A percentile compares a stretch with the other conserved stretches of the same genome.
Conservation (phyloP, 176 grass and related monocot species). For the Oryza australiensis region DNA sequence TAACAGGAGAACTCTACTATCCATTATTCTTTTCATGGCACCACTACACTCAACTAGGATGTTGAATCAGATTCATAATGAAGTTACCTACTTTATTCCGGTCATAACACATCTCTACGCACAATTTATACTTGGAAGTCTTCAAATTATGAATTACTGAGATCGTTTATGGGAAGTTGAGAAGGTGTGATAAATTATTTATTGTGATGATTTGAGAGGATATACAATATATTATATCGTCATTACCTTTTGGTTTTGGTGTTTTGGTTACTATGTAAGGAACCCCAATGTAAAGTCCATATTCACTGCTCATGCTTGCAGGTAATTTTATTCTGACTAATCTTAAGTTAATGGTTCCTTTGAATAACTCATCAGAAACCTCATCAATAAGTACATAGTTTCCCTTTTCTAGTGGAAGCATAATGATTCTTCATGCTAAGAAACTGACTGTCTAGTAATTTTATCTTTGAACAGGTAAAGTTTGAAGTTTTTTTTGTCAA, state of each 20-base stretch:
- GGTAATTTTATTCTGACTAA: neutral
- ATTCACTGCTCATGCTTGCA: neutral
- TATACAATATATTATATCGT: neutral
- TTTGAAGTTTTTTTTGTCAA: neutral
- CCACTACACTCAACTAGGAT: neutral
- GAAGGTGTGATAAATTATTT: neutral
- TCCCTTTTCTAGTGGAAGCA: neutral
- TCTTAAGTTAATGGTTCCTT: neutral
- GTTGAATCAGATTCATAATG: neutral
- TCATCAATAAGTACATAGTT: neutral
- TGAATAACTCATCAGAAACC: neutral
- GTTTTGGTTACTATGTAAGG: neutral
- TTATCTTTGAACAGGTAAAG: neutral
- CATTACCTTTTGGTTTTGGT: neutral
- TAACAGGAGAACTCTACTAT: neutral
- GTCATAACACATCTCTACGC: conserved; percentile 5
- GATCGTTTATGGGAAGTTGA: neutral
- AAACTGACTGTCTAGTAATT: neutral
- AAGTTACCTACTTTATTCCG: neutral
- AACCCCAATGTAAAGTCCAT: neutral
- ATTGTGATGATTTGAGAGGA: neutral
- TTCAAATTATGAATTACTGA: neutral
- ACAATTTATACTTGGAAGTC: neutral
- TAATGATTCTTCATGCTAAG: neutral
- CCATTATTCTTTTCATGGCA: neutral